These are phyloP conservation scores for Conoideocrella luteorostrata DNA, from an alignment of 2,329 filamentous ascomycete species.

Conservation along the genomic window DNA sequence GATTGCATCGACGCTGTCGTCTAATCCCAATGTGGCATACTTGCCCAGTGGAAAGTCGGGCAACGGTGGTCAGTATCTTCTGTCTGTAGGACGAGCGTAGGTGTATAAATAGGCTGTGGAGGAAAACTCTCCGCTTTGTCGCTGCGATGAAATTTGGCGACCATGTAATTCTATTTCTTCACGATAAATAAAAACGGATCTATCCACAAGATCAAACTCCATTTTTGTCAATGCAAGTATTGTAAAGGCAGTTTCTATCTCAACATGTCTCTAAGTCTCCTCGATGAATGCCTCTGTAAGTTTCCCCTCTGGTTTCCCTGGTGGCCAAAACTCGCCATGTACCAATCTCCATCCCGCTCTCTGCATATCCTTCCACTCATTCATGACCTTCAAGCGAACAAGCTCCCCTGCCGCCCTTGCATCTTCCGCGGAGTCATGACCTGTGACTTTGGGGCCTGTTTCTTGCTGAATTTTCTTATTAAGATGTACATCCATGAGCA, in stretches of 20 bases:
- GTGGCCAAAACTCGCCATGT: slow-evolving; percentile 39
- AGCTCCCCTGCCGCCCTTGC: slow-evolving; percentile 83
- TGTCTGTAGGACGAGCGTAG: slow-evolving; percentile 43
- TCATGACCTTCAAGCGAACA: slow-evolving; percentile 62
- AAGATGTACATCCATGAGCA: slow-evolving; percentile 63
- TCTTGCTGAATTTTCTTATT: slow-evolving; percentile 74
- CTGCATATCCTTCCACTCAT: slow-evolving; percentile 64
- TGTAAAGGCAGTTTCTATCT: no score
- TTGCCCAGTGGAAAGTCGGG: slow-evolving; percentile 69
- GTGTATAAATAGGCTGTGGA: slow-evolving; percentile 6
- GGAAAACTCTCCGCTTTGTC: slow-evolving; percentile 8
- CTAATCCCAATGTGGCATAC: slow-evolving; percentile 94
- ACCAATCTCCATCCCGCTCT: slow-evolving; percentile 60
- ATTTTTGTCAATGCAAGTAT: slow-evolving; percentile 6
- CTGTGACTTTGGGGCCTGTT: slow-evolving; percentile 40
- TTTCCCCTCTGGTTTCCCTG: slow-evolving; percentile 21
- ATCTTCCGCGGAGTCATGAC: slow-evolving; percentile 92
- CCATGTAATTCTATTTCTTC: slow-evolving; percentile 30
- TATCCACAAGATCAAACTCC: neutral
- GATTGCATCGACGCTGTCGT: slow-evolving; percentile 82
- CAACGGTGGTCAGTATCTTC: slow-evolving; percentile 44
- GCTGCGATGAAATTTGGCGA: slow-evolving; percentile 19
- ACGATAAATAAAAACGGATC: slow-evolving; percentile 1
- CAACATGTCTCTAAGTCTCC: no score
- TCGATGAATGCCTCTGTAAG: slow-evolving; percentile 35